Evolutionary conservation across 495 filamentous ascomycete genomes (phyloP), one percentile per base, ranked within the genome.

Genomic region (Cercophora scortea): DNA sequence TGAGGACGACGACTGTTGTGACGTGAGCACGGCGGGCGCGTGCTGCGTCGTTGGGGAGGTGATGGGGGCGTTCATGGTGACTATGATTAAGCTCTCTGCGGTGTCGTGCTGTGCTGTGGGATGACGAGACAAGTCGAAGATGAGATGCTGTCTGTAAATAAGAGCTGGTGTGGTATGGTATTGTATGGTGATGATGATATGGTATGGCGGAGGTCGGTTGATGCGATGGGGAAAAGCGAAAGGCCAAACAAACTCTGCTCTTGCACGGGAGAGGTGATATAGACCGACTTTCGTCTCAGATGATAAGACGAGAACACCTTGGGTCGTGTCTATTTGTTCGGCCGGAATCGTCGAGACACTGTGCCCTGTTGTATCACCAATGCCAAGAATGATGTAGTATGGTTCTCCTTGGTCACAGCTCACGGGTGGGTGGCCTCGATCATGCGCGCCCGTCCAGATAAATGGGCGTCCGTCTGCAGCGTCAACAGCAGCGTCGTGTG

Each of bases 41-140:
- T 58, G 52, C 49, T 57, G 50, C 12, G 57, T 51, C 50, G 56
- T 64, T 16, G 64, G 60, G 4, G 67, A 63, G 12, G 64, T 56
- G 59, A 64, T 61, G 9, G 65, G 62, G 18, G 71, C 57, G 62
- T 73, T 61, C 71, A 74, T 76, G 45, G 35, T 35, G 36, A 25
- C 19, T 17, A n/a, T 18, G 15, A 13, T 1, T 34, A 17, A 17
- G 36, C 25, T 25, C 25, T 44, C 15, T 36, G 47, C 18, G 45
- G 25, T 34, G 45, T 33, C 55, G 33, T 41, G 11, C 32, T 47
- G 8, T 36, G 17, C 13, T n/a, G 17, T 33, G 35, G 41, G 5
- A 25, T 17, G 45, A 35, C 6, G 19, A 8, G 33, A 9, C 13
- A 9, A 40, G 32, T 41, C 15, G 34, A 16, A 12, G 7, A 53